A percentile compares a stretch with the other conserved stretches of the same genome.
phyloP scores from a whole-genome alignment of 352 stramenopile genomes.

The Phytopythium helicoides region DNA sequence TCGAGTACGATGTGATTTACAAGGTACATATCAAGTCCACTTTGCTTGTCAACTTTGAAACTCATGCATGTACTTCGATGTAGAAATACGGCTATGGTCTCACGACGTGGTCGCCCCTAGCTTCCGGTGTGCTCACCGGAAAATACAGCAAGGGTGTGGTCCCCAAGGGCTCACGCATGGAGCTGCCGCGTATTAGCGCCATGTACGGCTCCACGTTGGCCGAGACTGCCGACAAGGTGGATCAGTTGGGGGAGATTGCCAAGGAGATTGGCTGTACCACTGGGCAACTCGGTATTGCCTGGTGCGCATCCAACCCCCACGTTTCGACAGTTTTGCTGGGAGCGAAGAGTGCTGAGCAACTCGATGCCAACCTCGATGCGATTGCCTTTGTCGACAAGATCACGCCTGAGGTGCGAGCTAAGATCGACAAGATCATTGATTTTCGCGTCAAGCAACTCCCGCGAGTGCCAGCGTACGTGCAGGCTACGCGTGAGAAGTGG shows the following conservation, averaged over 20 bases:
- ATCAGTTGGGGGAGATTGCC: conserved; percentile 27
- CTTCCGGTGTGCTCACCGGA: conserved; percentile 57
- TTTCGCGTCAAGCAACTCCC: conserved; percentile 36
- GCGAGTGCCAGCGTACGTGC: conserved; percentile 20
- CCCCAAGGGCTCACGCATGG: conserved; percentile 41
- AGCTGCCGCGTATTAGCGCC: conserved; percentile 30
- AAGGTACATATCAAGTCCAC: conserved; percentile 10
- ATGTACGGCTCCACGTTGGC: conserved; percentile 32
- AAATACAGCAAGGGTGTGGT: conserved; percentile 68
- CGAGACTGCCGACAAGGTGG: conserved; percentile 31
- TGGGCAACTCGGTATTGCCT: conserved; percentile 52
- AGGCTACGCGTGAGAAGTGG: conserved; percentile 32
- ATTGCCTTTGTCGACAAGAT: conserved; percentile 46
- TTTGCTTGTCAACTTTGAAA: background rate
- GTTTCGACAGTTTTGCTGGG: conserved; percentile 57
- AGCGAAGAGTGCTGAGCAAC: conserved; percentile 48
- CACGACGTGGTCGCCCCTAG: conserved; percentile 71
- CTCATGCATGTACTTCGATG: conserved; percentile 10
- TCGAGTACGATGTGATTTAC: conserved; percentile 58
- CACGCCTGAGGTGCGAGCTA: conserved; percentile 46
- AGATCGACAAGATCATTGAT: conserved; percentile 52
- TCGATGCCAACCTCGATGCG: conserved; percentile 59
- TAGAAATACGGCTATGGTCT: conserved; percentile 61
- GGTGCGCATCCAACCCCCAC: conserved; percentile 51
- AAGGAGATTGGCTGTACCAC: conserved; percentile 48